Conservation (phyloP, 805 yeast genomes). For the Metschnikowia henanensis region DNA sequence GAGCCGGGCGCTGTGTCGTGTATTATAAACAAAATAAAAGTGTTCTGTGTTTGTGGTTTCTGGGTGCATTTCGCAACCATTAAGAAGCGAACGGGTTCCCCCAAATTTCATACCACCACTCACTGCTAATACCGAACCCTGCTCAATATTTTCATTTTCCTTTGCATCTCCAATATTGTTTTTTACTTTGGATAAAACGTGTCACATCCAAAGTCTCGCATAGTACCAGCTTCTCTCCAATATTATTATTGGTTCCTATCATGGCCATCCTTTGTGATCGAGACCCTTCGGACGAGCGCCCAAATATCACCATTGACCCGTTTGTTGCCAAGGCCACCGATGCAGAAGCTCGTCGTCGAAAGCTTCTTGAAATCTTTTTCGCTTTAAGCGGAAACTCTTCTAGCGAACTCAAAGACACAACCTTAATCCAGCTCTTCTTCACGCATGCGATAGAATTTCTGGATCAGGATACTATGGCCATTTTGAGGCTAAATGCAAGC, state of each 20-base stretch:
- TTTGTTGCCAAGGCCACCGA: conserved; percentile 10
- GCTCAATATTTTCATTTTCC: no score
- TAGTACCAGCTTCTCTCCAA: not conserved
- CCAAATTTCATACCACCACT: no score
- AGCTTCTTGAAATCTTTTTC: conserved; percentile 8
- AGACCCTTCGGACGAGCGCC: conserved; percentile 1
- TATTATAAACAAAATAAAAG: not conserved
- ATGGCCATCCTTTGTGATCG: conserved; percentile 16
- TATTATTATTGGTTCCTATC: no score
- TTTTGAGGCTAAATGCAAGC: conserved; percentile 7
- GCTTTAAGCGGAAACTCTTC: conserved; percentile 5
- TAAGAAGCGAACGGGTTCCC: no score
- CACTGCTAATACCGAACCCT: no score
- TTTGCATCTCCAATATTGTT: no score
- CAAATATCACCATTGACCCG: conserved; percentile 7
- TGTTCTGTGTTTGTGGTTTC: not conserved
- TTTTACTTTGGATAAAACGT: not conserved
- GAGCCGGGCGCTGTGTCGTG: not conserved
- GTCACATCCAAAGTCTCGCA: no score
- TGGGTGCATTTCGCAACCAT: conserved; percentile 6
- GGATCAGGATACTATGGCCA: conserved; percentile 15
- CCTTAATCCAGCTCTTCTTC: conserved; percentile 15
- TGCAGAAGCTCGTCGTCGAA: conserved; percentile 11
- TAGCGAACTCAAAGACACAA: conserved; percentile 14
- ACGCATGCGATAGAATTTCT: conserved; percentile 6